Evolutionary conservation across 306 rosid species (phyloP), one percentile per base, ranked within the genome.

Genomic region (Corylus heterophylla): DNA sequence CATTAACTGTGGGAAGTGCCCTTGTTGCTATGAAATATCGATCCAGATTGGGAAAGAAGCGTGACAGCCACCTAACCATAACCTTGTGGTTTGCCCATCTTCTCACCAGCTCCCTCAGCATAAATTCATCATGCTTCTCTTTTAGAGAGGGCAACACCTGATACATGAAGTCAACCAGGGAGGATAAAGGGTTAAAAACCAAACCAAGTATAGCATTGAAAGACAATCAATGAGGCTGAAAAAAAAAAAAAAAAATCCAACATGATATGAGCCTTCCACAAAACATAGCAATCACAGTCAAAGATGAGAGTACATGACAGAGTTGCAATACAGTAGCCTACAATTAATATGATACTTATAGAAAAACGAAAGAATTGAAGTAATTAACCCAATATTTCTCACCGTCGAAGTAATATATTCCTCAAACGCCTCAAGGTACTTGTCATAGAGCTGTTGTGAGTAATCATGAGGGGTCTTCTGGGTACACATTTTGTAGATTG

Each of bases 81-180:
- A 87, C 63, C 74, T 86, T 85, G 56, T 87, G 88, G 61, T 78
- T 90, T 25, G 45, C 22, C 97, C 97, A 89, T 76, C 97, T 85
- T 58, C 49, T 80, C 16, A 86, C 90, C 48, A 92, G 89, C 78
- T 92, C 97, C 78, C 82, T 85, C 84, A 92, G 74, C 93, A 89
- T 83, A 79, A 85, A 89, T 18, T 86, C 96, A 61, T 86, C 90
- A 2, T 86, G 93, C 81, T 90, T 92, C 75, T 90, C 92, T 69
- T 77, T 86, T 25, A 92, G 68, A 35, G 91, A 81, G 3, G 91
- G 93, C 79, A 92, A 47, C 77, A 92, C 93, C 97, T 92, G 63
- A 62, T 12, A 20, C 31, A 72, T 29, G n/a, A 72, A 49, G 0
- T 12, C 11, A 66, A 80, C 12, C 14, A 35, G 50, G 52, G 17